These are phyloP conservation scores for Penicillium sp. DNA, from an alignment of 2,329 filamentous ascomycete species.

Conservation along the genomic window DNA sequence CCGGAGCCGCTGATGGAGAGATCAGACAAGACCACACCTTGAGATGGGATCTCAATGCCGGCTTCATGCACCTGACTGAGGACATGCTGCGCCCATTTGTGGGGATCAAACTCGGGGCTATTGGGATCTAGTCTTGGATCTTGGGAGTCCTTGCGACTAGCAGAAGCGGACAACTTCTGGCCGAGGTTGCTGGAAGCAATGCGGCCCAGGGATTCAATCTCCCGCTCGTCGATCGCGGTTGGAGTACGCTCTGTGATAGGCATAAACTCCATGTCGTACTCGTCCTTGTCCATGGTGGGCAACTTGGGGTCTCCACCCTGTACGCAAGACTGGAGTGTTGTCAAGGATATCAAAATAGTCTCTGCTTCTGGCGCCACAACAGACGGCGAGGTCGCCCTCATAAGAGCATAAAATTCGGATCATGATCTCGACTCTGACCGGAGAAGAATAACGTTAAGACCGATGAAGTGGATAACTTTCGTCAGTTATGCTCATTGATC, in stretches of 20 bases:
- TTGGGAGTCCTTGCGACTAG: constrained; percentile 20
- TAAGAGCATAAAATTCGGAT: neutral
- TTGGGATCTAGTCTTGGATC: constrained; percentile 34
- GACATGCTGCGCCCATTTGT: constrained; percentile 34
- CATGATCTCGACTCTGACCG: neutral
- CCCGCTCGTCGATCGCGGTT: constrained; percentile 25
- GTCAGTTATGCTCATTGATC: neutral
- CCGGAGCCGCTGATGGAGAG: constrained; percentile 35
- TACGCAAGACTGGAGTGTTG: neutral
- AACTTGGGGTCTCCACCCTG: neutral
- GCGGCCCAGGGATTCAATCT: constrained; percentile 24
- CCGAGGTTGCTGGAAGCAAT: constrained; percentile 36
- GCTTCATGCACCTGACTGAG: constrained; percentile 30
- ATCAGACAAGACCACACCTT: constrained; percentile 36
- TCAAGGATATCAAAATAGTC: neutral
- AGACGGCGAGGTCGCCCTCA: neutral
- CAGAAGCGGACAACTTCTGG: constrained; percentile 27
- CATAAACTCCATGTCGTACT: constrained; percentile 22
- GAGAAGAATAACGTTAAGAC: neutral
- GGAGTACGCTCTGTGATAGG: constrained; percentile 23
- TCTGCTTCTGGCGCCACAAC: neutral
- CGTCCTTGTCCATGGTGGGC: constrained; percentile 23
- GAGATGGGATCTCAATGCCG: constrained; percentile 30
- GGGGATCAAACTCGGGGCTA: constrained; percentile 34
- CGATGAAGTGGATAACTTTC: neutral